A percentile compares a stretch with the other conserved stretches of the same genome.
These are phyloP conservation scores for Veloboletus limbatus DNA, from an alignment of 1,284 basidiomycete genomes.

Conservation along the genomic window DNA sequence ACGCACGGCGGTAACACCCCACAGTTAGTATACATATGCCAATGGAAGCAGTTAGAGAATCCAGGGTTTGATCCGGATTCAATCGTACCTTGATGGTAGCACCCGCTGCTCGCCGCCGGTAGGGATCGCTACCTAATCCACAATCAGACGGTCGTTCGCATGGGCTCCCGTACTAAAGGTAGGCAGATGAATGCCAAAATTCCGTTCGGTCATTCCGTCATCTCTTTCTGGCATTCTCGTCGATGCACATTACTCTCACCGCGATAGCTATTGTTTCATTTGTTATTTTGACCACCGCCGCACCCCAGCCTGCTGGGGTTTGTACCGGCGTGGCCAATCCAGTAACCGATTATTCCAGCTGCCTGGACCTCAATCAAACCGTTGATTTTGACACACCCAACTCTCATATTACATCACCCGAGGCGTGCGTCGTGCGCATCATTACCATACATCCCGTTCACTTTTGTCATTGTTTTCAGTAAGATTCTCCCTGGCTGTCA, in stretches of 20 bases:
- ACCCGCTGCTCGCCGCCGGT: no score
- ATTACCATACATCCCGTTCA: not conserved
- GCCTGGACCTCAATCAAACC: conserved; percentile 8
- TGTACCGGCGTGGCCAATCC: conserved; percentile 5
- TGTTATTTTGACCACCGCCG: conserved; percentile 12
- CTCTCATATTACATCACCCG: conserved; percentile 8
- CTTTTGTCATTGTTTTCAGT: not conserved
- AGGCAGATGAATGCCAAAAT: no score
- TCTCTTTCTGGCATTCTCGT: not conserved
- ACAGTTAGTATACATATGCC: no score
- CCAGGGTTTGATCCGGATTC: no score
- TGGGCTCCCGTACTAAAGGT: not conserved
- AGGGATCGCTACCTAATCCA: no score
- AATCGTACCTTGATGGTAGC: no score
- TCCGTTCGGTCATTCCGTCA: no score
- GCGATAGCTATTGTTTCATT: conserved; percentile 11
- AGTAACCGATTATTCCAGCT: conserved; percentile 13
- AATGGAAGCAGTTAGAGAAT: no score
- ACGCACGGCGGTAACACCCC: no score
- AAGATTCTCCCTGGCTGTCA: conserved; percentile 8
- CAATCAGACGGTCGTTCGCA: no score
- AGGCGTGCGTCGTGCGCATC: conserved; percentile 10
- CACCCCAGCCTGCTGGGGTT: conserved; percentile 4
- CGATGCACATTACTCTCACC: conserved; percentile 22
- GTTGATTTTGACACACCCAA: conserved; percentile 13